Evolutionary conservation across 345 rosid genomes (phyloP), one percentile per base, ranked within the genome.

Genomic region (Balakata baccata): DNA sequence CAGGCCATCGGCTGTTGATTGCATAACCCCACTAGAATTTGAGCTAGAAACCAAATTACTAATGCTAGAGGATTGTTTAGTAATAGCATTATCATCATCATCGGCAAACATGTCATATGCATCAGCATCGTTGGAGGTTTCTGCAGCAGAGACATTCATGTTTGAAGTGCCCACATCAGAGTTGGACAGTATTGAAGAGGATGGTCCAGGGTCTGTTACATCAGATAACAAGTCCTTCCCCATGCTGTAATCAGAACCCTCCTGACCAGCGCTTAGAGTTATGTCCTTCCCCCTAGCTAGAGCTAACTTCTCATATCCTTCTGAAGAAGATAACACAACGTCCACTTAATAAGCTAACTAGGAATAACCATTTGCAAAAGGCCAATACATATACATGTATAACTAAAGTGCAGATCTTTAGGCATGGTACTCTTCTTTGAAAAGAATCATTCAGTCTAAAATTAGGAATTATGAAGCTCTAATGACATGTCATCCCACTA

Each of bases 51-150:
- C 80, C 61, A 69, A 39, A 71, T 66, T 72, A 79, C 16, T 69
- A 57, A 56, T 61, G 70, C 69, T 79, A 70, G 85, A 69, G 54
- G 89, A 80, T 61, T 81, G 78, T 51, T 75, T 77, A 69, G 78
- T 72, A 79, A 58, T 58, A 73, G 81, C 78, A n/a, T 74, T 69
- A 67, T 79, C 89, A 69, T 87, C 97, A 57, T 87, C 99, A 76
- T 91, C 96, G 0, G 81, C 96, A 87, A 93, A 95, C 87, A 95
- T 95, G 85, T 95, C 97, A 69, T 39, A 90, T 3, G 57, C 80
- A 68, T 88, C 90, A 66, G 51, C 82, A 63, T 47, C 85, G 74
- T 39, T 50, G 22, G 78, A 68, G 58, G 34, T 59, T 25, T 79
- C 85, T 59, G 81, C 79, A 67, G 74, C 74, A 43, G 83, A 66